Base-by-base conservation (phyloP, 2,329 filamentous ascomycete species). In the Amauroascus niger region DNA sequence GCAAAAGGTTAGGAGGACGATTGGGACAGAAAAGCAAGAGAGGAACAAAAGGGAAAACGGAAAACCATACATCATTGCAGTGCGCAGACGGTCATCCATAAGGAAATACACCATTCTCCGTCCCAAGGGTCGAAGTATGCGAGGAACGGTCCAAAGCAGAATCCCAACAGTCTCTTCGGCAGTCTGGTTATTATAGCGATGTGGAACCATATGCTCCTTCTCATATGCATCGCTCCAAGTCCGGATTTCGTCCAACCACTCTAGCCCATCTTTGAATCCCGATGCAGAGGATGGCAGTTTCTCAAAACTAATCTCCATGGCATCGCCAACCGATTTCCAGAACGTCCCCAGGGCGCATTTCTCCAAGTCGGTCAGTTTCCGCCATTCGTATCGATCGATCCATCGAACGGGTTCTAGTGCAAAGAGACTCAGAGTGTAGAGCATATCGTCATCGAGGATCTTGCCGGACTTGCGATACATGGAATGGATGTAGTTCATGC, bases 291-390 rank as follows among this genome's bases (percentile, higher is more conserved):
- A 75, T 0, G 72, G 72, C n/a, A 81, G 67, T 1, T 57, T 63
- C 1, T 69, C 67, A 46, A 72, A 79, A 2, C 69, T 68, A 53
- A 89, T 85, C 0, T 74, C 76, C 79, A 89, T 84, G 50, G 79
- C 79, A 60, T 88, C 82, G 13, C 85, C 86, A 14, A 87, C 69
- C 50, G 75, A 75, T 66, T 86, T 86, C 85, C 84, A 89, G 62
- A 86, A 81, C 0, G 79, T 81, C 14, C 79, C 82, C 28, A 84
- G 67, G 0, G 84, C 85, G 57, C 83, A 86, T 8, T 73, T 66
- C 66, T 90, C 87, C 67, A 89, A 74, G 0, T 83, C 79, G 14
- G 77, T 83, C 20, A 87, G 65, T 3, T 70, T 37, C 1, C 87
- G 78, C 86, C 86, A 91, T 64, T 91, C 87, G 61, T 81, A 86